Evolutionary conservation across 2,329 filamentous ascomycete species (phyloP).

Genomic region (Periconia sp.): DNA sequence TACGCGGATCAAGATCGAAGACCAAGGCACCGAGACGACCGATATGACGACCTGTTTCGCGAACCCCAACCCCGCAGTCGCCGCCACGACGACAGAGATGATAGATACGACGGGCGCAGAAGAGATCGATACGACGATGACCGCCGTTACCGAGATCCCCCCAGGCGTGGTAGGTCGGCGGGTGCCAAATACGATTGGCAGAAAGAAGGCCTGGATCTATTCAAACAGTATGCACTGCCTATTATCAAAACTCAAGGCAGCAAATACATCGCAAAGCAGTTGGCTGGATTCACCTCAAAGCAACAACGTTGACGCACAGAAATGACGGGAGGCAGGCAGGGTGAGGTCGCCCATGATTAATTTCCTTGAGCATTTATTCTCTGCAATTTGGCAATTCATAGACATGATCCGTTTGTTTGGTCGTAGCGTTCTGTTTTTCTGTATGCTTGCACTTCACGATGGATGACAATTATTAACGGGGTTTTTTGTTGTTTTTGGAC

Average conservation of each 20-base stretch:
- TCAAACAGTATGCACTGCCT: conserved; percentile 35
- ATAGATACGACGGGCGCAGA: conserved; percentile 8
- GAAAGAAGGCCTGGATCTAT: conserved; percentile 33
- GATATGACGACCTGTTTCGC: conserved; percentile 1
- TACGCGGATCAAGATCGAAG: conserved; percentile 3
- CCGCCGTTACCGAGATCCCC: conserved; percentile 16
- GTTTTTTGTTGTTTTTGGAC: too few relatives aligned
- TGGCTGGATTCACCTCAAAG: conserved; percentile 22
- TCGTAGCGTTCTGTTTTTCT: too few relatives aligned
- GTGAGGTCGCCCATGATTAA: too few relatives aligned
- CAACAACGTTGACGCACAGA: conserved; percentile 5
- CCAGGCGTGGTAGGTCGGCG: conserved; percentile 5
- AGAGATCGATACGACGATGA: conserved; percentile 17
- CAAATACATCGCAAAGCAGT: conserved; percentile 34
- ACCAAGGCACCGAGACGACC: conserved; percentile 9
- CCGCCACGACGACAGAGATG: neutral
- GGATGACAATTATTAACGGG: too few relatives aligned
- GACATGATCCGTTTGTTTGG: too few relatives aligned
- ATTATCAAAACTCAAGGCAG: conserved; percentile 37
- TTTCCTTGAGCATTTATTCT: too few relatives aligned
- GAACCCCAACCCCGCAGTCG: neutral
- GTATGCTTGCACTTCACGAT: too few relatives aligned
- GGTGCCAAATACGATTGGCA: conserved; percentile 29
- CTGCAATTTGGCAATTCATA: too few relatives aligned
- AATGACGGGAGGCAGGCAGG: too few relatives aligned